These are phyloP conservation scores for Pulveroboletus frians DNA, from an alignment of 768 basidiomycete species.

Conservation along the genomic window DNA sequence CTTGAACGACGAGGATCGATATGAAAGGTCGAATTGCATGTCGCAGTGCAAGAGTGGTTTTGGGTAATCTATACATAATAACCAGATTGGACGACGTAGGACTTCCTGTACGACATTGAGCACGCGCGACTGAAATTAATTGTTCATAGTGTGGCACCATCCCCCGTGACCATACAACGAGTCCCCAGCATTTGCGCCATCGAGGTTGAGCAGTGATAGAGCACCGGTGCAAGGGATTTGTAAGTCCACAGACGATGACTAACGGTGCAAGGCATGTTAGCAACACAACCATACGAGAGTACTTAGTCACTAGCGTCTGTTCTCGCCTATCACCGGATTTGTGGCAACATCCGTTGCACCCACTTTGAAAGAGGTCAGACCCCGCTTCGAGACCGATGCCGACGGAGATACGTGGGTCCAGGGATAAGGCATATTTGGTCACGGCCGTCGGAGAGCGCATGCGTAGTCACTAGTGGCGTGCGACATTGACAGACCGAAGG, in stretches of 20 bases:
- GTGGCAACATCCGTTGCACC: conserved; percentile 12
- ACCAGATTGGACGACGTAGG: not conserved
- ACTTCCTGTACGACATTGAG: conserved; percentile 12
- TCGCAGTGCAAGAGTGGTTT: not conserved
- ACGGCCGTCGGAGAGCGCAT: conserved; percentile 4
- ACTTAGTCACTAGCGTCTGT: not conserved
- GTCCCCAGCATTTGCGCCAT: conserved; percentile 6
- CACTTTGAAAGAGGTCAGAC: conserved; percentile 1
- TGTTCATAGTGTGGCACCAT: not conserved
- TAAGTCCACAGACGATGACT: not conserved
- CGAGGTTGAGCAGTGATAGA: conserved; percentile 4
- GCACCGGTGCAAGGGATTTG: not conserved
- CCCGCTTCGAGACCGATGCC: conserved; percentile 4
- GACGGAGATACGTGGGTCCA: conserved; percentile 9
- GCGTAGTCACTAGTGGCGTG: not conserved
- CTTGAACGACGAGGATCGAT: not conserved
- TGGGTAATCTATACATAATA: not conserved
- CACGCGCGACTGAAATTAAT: not conserved
- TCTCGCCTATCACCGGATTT: conserved; percentile 3
- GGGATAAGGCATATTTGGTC: conserved; percentile 8
- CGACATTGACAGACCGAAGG: not conserved
- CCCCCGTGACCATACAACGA: conserved; percentile 11
- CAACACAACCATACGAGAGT: not conserved
- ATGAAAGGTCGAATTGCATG: not conserved
- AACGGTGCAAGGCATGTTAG: not conserved